phyloP scores from a whole-genome alignment of 192 early-diverging fungal genomes.

The Spizellomyces sp. region DNA sequence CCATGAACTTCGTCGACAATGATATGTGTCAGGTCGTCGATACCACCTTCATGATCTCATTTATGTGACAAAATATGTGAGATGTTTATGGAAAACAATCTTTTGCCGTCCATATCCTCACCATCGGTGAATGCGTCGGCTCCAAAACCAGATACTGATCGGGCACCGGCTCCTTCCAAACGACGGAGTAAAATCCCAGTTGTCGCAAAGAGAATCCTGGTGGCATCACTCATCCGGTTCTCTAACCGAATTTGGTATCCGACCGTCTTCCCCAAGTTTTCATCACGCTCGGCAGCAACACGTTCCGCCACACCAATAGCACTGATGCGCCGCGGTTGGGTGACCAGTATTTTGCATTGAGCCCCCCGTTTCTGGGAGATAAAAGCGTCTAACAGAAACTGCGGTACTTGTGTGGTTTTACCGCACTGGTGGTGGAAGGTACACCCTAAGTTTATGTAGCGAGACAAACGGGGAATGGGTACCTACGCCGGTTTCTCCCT shows the following conservation, averaged over 20 bases:
- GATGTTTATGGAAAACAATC: too few relatives aligned
- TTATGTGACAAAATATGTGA: too few relatives aligned
- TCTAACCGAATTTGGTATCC: constrained; percentile 59
- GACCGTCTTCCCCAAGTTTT: constrained; percentile 55
- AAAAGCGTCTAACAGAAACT: constrained; percentile 69
- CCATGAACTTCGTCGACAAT: constrained; percentile 79
- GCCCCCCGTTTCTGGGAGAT: constrained; percentile 22
- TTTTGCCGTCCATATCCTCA: neutral
- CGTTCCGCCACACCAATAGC: constrained; percentile 63
- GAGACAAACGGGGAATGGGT: constrained; percentile 42
- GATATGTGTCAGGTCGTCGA: constrained; percentile 61
- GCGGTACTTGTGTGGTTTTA: constrained; percentile 79
- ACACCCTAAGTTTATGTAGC: neutral
- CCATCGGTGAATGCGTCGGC: constrained; percentile 24
- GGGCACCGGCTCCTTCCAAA: constrained; percentile 39
- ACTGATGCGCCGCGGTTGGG: constrained; percentile 85
- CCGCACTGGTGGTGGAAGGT: constrained; percentile 23
- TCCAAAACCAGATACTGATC: neutral
- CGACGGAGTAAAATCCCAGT: constrained; percentile 65
- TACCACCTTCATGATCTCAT: constrained; percentile 66
- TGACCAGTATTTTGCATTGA: constrained; percentile 68
- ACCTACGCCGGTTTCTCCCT: constrained; percentile 41
- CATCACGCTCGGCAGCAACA: constrained; percentile 52
- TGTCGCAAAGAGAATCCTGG: constrained; percentile 70
- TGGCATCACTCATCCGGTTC: constrained; percentile 56